Conservation (phyloP, 371 early-diverging fungal genomes). For the Dichotomocladium elegans region DNA sequence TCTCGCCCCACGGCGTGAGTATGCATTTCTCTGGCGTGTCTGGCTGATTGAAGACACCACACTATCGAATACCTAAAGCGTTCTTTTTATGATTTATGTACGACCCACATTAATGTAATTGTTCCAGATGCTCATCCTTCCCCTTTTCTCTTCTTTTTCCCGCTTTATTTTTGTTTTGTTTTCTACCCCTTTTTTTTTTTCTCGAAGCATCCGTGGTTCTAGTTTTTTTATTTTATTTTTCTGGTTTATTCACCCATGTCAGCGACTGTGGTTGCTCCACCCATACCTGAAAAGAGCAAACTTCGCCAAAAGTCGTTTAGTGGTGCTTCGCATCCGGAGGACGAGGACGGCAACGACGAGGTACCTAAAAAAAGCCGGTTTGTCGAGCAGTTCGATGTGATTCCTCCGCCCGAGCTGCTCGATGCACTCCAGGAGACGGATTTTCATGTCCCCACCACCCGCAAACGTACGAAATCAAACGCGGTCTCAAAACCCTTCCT, state of each 20-base stretch:
- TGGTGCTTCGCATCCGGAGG: not conserved
- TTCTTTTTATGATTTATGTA: too few species aligned
- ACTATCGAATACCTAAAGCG: too few species aligned
- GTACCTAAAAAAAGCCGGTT: conserved; percentile 15
- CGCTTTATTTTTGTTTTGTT: too few species aligned
- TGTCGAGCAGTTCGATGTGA: conserved; percentile 30
- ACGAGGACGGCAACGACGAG: conserved; percentile 1
- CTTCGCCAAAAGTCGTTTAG: conserved; percentile 15
- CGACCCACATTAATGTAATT: too few species aligned
- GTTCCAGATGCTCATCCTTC: too few species aligned
- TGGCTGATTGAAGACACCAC: too few species aligned
- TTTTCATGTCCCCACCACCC: conserved; percentile 3
- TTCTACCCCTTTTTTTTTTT: too few species aligned
- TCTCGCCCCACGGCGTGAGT: too few species aligned
- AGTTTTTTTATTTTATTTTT: not conserved
- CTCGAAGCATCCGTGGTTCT: not conserved
- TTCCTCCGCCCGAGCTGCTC: conserved; percentile 15
- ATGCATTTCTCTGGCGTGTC: too few species aligned
- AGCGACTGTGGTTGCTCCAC: conserved; percentile 8
- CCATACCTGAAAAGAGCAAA: conserved; percentile 29
- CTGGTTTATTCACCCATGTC: not conserved
- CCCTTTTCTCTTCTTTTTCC: too few species aligned
- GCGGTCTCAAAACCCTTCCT: not conserved
- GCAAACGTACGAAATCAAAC: not conserved
- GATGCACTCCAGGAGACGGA: conserved; percentile 7